A percentile compares a stretch with the other conserved stretches of the same genome.
phyloP scores from a whole-genome alignment of 1,139 yeast genomes.

The Citeromyces siamensis region DNA sequence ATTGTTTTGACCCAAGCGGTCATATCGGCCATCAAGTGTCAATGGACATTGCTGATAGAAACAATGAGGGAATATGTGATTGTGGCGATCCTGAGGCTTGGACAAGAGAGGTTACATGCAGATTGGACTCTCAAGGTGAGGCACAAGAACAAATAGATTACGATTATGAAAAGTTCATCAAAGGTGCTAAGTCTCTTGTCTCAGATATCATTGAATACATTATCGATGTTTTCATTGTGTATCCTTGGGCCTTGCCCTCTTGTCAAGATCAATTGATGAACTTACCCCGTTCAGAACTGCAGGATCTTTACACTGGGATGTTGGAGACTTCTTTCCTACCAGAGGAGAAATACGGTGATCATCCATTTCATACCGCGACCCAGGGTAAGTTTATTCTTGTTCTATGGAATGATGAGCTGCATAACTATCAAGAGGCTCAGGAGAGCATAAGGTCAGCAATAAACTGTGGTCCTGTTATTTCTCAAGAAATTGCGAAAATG shows the following conservation, averaged over 20 bases:
- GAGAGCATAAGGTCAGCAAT: conserved; percentile 27
- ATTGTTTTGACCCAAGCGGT: conserved; percentile 57
- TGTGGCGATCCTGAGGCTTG: conserved; percentile 91
- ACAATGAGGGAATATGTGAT: conserved; percentile 63
- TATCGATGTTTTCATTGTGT: conserved; percentile 26
- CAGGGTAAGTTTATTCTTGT: conserved; percentile 22
- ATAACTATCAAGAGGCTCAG: conserved; percentile 38
- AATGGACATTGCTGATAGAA: conserved; percentile 34
- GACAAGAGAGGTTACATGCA: conserved; percentile 42
- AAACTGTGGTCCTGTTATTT: conserved; percentile 16
- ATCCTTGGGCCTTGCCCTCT: conserved; percentile 18
- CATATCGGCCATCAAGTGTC: conserved; percentile 54
- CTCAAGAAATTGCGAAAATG: conserved; percentile 22
- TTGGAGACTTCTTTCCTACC: neutral
- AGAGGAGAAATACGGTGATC: conserved; percentile 8
- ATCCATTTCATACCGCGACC: conserved; percentile 8
- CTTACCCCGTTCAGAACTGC: neutral
- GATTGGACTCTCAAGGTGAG: conserved; percentile 14
- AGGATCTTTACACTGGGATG: conserved; percentile 6
- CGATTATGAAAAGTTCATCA: conserved; percentile 8
- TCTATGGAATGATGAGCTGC: conserved; percentile 68
- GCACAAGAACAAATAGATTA: conserved; percentile 9
- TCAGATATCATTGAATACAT: conserved; percentile 31
- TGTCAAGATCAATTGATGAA: conserved; percentile 14
- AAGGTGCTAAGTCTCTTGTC: conserved; percentile 21